Evolutionary conservation across 2,329 filamentous ascomycete genomes (phyloP), one percentile per base, ranked within the genome.

Genomic region (Aspergillus sp.): DNA sequence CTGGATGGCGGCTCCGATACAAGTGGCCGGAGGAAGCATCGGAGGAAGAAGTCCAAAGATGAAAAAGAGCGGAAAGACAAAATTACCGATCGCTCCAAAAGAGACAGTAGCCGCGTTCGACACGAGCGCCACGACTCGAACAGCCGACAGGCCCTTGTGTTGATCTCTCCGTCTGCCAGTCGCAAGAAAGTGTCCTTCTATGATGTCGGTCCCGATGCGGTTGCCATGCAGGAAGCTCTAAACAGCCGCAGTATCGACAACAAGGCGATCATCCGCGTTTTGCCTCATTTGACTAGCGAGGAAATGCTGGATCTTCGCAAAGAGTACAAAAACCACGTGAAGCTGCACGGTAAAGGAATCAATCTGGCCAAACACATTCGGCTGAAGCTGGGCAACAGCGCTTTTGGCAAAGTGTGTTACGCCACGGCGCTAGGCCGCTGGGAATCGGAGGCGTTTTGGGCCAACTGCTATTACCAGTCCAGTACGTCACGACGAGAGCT

Each of bases 391-490:
- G 78, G 77, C 18, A 88, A 86, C 67, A 71, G 67, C 29, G 63
- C 72, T 32, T 88, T 98, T 65, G 94, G 93, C 78, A 98, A 98
- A 77, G 90, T 90, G 6, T 92, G 90, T 70, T 97, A 98, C 74
- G 87, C 93, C 3, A 93, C 91, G 2, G 92, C 94, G 0, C 84
- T 98, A 0, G 95, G 95, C 10, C 85, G 85, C 55, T 98, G 92
- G 88, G 95, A 97, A 78, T 89, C 88, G 67, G 95, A 99, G 75
- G 91, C 92, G 0, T 96, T 96, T 81, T 99, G 95, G 93, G 92
- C 94, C 60, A 98, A 97, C 75, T 96, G 92, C 76, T 98, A 92
- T 88, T 98, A 97, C 78, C 94, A 97, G 72, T 88, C 89, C 42
- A 90, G 94, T 75, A 90, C 89, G 69, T 91, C 88, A 7, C 85